Evolutionary conservation across 768 basidiomycete genomes (phyloP).

Genomic region (Kwoniella shandongensis): DNA sequence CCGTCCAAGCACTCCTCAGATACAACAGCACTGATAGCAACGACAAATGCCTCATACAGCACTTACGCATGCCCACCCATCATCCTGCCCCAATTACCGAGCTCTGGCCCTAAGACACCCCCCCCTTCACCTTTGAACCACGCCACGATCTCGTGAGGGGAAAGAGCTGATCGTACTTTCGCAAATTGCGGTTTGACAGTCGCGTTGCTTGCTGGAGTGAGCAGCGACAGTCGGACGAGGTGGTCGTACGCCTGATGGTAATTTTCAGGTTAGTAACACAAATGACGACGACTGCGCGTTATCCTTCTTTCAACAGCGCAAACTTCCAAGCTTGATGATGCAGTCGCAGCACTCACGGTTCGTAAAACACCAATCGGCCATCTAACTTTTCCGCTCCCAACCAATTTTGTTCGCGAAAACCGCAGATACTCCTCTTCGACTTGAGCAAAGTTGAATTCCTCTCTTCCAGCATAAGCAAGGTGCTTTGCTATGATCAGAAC

Average conservation of each 20-base stretch:
- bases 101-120: slow-evolving; percentile 46
- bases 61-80: slow-evolving; percentile 47
- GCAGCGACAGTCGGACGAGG: slow-evolving; percentile 62
- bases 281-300: neutral
- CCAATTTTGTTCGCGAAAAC: slow-evolving; percentile 61
- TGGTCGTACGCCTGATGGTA: slow-evolving; percentile 70
- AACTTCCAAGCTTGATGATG: too few relatives aligned
- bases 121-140: slow-evolving; percentile 50
- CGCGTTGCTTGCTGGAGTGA: slow-evolving; percentile 58
- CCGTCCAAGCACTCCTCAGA: too few relatives aligned
- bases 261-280: too few relatives aligned
- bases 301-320: too few relatives aligned
- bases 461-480: slow-evolving; percentile 70
- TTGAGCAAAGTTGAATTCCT: slow-evolving; percentile 87
- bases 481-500: slow-evolving; percentile 84
- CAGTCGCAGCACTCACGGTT: slow-evolving; percentile 64
- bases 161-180: slow-evolving; percentile 68
- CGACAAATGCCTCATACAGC: too few relatives aligned
- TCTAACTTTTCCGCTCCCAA: slow-evolving; percentile 49
- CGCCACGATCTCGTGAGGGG: slow-evolving; percentile 62
- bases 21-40: too few relatives aligned
- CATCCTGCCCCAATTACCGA: slow-evolving; percentile 51
- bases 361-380: slow-evolving; percentile 53
- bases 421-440: slow-evolving; percentile 64
- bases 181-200: slow-evolving; percentile 66